phyloP scores from a whole-genome alignment of 192 early-diverging fungal species.

The Backusella australiensis region DNA sequence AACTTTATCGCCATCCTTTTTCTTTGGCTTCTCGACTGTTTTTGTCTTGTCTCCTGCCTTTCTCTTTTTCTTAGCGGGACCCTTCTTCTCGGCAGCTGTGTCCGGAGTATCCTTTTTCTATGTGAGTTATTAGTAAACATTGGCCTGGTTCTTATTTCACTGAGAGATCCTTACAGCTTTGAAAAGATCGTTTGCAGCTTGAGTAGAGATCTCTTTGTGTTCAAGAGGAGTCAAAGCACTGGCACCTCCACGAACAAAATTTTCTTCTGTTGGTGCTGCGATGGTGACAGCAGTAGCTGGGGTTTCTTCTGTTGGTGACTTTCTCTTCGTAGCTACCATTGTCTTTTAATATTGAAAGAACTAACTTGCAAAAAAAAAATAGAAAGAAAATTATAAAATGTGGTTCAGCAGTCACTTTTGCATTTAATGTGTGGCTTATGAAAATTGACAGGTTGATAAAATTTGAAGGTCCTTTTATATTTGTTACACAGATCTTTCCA shows the following conservation, averaged over 20 bases:
- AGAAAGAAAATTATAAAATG: neutral
- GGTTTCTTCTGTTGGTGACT: constrained; percentile 13
- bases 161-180: constrained; percentile 24
- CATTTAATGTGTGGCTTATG: neutral
- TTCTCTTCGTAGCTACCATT: constrained; percentile 22
- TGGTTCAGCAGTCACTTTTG: neutral
- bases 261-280: constrained; percentile 46
- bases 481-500: neutral
- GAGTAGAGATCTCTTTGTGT: constrained; percentile 71
- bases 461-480: neutral
- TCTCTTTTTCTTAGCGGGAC: constrained; percentile 59
- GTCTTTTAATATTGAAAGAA: constrained; percentile 3
- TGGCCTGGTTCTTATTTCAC: neutral
- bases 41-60: constrained; percentile 44
- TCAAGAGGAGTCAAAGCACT: constrained; percentile 81
- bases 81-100: constrained; percentile 37
- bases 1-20: constrained; percentile 23
- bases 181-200: constrained; percentile 73
- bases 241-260: constrained; percentile 87
- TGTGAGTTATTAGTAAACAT: neutral
- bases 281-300: constrained; percentile 20
- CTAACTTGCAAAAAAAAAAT: constrained; percentile 10
- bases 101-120: neutral
- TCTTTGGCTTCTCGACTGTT: constrained; percentile 27
- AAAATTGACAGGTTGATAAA: neutral